These are phyloP conservation scores for Paspalum notatum DNA, from an alignment of 176 grass and related monocot genomes.

Conservation along the genomic window DNA sequence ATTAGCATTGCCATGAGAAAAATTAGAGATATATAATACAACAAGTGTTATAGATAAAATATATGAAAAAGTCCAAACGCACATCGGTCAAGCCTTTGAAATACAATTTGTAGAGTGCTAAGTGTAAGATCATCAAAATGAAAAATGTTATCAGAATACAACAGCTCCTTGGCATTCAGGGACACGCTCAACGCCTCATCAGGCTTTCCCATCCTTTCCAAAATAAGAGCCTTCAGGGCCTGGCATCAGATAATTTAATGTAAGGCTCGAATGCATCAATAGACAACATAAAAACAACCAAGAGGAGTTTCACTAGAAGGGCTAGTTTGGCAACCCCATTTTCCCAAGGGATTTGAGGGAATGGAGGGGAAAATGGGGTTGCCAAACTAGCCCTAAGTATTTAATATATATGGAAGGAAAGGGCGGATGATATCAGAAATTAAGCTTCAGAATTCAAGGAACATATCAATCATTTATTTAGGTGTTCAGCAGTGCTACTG, in stretches of 20 bases:
- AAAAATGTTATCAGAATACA: slow-evolving; percentile 72
- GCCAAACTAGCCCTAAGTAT: too few relatives aligned
- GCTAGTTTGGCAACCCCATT: too few relatives aligned
- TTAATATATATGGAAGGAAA: background rate
- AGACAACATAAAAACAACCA: slow-evolving; percentile 9
- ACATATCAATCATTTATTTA: slow-evolving; percentile 3
- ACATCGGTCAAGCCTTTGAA: slow-evolving; percentile 93
- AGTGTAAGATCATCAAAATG: slow-evolving; percentile 95
- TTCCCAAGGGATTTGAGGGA: too few relatives aligned
- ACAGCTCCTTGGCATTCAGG: slow-evolving; percentile 76
- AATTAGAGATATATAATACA: slow-evolving; percentile 26
- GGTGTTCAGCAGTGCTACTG: background rate
- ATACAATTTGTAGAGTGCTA: slow-evolving; percentile 95
- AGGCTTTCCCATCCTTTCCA: slow-evolving; percentile 96
- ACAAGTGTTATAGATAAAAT: slow-evolving; percentile 13
- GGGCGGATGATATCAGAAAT: slow-evolving; percentile 4
- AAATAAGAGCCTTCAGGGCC: slow-evolving; percentile 96
- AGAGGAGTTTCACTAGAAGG: background rate
- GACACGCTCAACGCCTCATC: slow-evolving; percentile 81
- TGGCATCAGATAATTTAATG: slow-evolving; percentile 54
- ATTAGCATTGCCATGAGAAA: slow-evolving; percentile 32
- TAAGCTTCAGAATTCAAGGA: slow-evolving; percentile 23
- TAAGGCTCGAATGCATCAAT: slow-evolving; percentile 23
- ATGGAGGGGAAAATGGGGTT: too few relatives aligned
- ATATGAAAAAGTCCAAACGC: slow-evolving; percentile 28